Evolutionary conservation across 2,329 filamentous ascomycete species (phyloP), one percentile per base, ranked within the genome.

Genomic region (Trichoderma koningiopsis): DNA sequence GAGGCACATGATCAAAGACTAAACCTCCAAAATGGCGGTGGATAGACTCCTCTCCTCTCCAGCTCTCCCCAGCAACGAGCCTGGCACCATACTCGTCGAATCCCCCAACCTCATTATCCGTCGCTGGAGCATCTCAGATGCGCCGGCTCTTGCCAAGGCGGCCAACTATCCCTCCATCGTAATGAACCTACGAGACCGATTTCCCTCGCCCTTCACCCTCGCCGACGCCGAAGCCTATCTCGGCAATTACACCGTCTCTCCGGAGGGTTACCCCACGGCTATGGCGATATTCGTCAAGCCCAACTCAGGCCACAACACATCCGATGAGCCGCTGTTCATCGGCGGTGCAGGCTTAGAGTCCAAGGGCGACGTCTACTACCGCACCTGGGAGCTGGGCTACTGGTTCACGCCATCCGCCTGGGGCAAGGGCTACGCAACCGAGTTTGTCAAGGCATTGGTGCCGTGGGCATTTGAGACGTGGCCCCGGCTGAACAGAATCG

Each of bases 341-440:
- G 85, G 85, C 59, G 75, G 74, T 63, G 76, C 85, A 11, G 81
- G 83, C 40, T 72, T 86, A 37, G 77, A 76, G 49, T 70, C 76
- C 4, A 70, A 75, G 13, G 71, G 72, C 16, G 81, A 83, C 60
- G 76, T 82, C 70, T 79, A 84, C 68, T 79, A 77, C 70, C 77
- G 79, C 58, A 83, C 80, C 5, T 79, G 80, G 73, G 83, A 86
- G 76, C 13, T 86, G 0, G 85, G 84, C 6, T 87, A 86, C 76
- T 86, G 82, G 81, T 43, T 84, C 24, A 81, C 77, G 0, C 77
- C 76, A 52, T 72, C 75, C 4, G 74, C 77, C 59, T 84, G 84
- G 85, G 83, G 84, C 0, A 78, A 77, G 24, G 85, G 85, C 1
- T 79, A 83, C 65, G 80, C 78, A 61, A 81, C 78, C 1, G 82